These are phyloP conservation scores for Theileria sp. DNA, from an alignment of 169 alveolate species.

Conservation along the genomic window DNA sequence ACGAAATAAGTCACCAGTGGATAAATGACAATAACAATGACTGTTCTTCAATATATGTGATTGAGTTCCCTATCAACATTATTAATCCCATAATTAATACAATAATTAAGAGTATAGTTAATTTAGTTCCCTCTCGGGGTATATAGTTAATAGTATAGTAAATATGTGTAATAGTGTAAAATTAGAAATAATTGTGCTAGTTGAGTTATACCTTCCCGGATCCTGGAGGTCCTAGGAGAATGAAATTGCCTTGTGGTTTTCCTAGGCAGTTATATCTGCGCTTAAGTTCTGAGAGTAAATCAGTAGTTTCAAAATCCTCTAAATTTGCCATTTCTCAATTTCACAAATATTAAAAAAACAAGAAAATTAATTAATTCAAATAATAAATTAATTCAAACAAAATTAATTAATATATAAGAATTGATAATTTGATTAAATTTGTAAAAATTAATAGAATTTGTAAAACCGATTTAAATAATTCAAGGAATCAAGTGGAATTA, in stretches of 20 bases:
- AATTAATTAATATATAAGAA: not conserved
- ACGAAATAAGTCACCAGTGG: slow-evolving; percentile 72
- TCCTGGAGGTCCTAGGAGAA: slow-evolving; percentile 78
- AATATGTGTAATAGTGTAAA: not conserved
- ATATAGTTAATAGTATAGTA: too few species aligned
- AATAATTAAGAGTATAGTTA: too few species aligned
- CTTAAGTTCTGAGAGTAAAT: slow-evolving; percentile 65
- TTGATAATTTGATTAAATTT: not conserved
- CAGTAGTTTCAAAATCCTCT: slow-evolving; percentile 68
- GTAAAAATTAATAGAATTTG: not conserved
- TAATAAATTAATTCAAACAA: too few species aligned
- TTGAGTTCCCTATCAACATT: slow-evolving; percentile 68
- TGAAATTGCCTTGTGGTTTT: slow-evolving; percentile 75
- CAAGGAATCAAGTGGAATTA: not conserved
- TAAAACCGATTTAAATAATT: slow-evolving; percentile 25
- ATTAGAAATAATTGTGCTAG: not conserved
- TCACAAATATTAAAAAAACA: not conserved
- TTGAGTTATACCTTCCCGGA: slow-evolving; percentile 74
- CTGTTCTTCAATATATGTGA: slow-evolving; percentile 62
- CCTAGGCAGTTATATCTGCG: slow-evolving; percentile 74
- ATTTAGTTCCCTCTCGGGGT: too few species aligned
- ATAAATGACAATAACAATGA: slow-evolving; percentile 78
- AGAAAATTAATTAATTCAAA: too few species aligned
- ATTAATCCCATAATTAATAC: too few species aligned
- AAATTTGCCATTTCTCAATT: slow-evolving; percentile 51